These are phyloP conservation scores for Magnusiomyces sp. DNA, from an alignment of 1,139 yeast genomes.

Conservation along the genomic window DNA sequence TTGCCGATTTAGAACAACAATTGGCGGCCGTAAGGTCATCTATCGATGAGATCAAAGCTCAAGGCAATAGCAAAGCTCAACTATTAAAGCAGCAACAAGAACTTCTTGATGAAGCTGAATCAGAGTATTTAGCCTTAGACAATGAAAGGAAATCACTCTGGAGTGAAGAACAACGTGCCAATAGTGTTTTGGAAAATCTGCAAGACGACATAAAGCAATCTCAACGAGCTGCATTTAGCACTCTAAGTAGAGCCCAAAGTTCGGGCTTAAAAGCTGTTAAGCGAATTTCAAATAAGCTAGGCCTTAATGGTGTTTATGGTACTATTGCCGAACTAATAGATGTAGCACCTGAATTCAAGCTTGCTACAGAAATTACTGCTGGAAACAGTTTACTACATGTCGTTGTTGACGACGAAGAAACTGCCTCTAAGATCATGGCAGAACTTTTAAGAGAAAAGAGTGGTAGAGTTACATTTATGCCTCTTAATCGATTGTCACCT, in stretches of 20 bases:
- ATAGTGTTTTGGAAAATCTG: constrained; percentile 48
- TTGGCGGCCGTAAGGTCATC: constrained; percentile 15
- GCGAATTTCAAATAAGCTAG: constrained; percentile 43
- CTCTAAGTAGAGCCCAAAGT: constrained; percentile 48
- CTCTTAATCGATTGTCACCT: constrained; percentile 60
- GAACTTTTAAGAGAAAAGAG: constrained; percentile 61
- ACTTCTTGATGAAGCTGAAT: constrained; percentile 13
- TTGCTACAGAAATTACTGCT: constrained; percentile 83
- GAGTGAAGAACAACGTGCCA: constrained; percentile 68
- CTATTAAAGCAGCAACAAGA: constrained; percentile 10
- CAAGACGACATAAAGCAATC: constrained; percentile 49
- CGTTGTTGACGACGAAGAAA: constrained; percentile 80
- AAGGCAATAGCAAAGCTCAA: neutral
- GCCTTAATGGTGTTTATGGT: constrained; percentile 64
- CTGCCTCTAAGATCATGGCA: constrained; percentile 72
- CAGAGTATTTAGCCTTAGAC: constrained; percentile 32
- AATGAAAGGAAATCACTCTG: constrained; percentile 68
- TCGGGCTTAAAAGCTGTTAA: constrained; percentile 63
- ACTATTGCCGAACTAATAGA: constrained; percentile 75
- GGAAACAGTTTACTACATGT: constrained; percentile 81
- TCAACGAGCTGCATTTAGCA: constrained; percentile 52
- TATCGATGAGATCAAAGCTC: constrained; percentile 25
- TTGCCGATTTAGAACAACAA: constrained; percentile 20
- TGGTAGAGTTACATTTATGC: constrained; percentile 88
- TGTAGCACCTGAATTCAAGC: constrained; percentile 74